Evolutionary conservation across 257 asterid species (phyloP).

Genomic region (Echium plantagineum): DNA sequence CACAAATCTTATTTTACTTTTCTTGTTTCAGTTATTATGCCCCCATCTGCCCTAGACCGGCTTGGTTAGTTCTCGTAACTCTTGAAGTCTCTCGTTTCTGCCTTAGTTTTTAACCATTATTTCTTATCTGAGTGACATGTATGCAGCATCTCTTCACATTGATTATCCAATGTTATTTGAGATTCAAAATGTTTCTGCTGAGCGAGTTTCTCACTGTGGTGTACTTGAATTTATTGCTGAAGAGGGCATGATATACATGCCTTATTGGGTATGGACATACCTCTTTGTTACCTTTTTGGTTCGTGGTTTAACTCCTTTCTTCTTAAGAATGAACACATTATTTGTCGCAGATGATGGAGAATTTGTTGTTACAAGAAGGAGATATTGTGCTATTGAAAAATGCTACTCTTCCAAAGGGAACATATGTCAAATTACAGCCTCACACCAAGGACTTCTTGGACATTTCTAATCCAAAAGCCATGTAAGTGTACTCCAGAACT

Average conservation of each 20-base stretch:
- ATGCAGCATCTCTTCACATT: slow-evolving; percentile 86
- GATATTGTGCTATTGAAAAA: slow-evolving; percentile 76
- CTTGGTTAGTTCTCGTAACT: slow-evolving; percentile 49
- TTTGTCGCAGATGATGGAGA: slow-evolving; percentile 84
- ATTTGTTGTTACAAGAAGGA: slow-evolving; percentile 84
- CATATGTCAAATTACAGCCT: slow-evolving; percentile 86
- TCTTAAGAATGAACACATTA: slow-evolving; percentile 6
- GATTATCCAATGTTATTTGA: slow-evolving; percentile 99
- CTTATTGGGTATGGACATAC: slow-evolving; percentile 77
- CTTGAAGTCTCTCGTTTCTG: background rate
- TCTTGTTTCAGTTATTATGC: slow-evolving; percentile 76
- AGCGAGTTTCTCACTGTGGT: slow-evolving; percentile 91
- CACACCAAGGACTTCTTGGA: slow-evolving; percentile 94
- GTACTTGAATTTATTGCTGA: slow-evolving; percentile 97
- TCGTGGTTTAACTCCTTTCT: slow-evolving; percentile 5
- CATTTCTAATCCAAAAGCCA: slow-evolving; percentile 93
- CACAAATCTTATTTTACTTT: slow-evolving; percentile 11
- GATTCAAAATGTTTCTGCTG: slow-evolving; percentile 64
- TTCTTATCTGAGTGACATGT: background rate
- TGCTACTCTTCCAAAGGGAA: slow-evolving; percentile 92
- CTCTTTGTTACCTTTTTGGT: slow-evolving; percentile 2
- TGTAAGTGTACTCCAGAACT: slow-evolving; percentile 42
- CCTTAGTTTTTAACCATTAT: background rate
- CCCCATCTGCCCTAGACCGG: slow-evolving; percentile 96
- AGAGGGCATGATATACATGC: slow-evolving; percentile 99